Base-by-base conservation (phyloP, 192 early-diverging fungal species). In the Backusella australiensis region DNA sequence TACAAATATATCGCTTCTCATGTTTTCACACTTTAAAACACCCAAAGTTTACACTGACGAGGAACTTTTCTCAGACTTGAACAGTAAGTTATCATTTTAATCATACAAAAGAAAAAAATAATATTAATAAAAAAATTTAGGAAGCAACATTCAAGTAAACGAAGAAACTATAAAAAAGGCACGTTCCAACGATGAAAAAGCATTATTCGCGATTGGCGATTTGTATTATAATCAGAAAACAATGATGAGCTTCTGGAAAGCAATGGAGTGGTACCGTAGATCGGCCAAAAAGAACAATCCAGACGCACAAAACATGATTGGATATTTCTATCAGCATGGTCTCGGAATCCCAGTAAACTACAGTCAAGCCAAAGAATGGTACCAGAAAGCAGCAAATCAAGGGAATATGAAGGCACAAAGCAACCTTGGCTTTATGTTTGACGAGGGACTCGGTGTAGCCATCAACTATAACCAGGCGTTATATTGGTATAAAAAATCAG, bases 371-470 rank as follows among this genome's bases (percentile, higher is more conserved):
- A 80, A 85, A 71, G 80, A 84, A 66, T 94, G 90, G 90, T 95
- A 89, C 73, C 70, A 83, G 35, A 79, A 78, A 32, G 77, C 87
- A 29, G 94, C 93, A 15, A 74, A 82, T 44, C 85, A 86, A 49
- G 93, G 92, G 8, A 91, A 94, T 75, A 89, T 91, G 7, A 81
- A 92, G 7, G 94, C 92, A 6, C 90, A 93, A 59, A 94, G 93
- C 77, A 90, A 90, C 67, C 85, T 96, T 8, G 94, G 94, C 12
- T 91, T 91, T 77, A 84, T 92, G 34, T 95, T 90, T 75, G 92
- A 93, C 71, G 91, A 94, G 84, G 94, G 93, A 7, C 80, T 90
- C n/a, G 94, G 93, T 3, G 79, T 86, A 12, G 76, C 81, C 26
- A 72, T 86, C 42, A 82, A 89, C 56, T 75, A 83, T 49, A 75